These are phyloP conservation scores for Poteriospumella lacustris DNA, from an alignment of 108 stramenopile genomes.

Conservation along the genomic window DNA sequence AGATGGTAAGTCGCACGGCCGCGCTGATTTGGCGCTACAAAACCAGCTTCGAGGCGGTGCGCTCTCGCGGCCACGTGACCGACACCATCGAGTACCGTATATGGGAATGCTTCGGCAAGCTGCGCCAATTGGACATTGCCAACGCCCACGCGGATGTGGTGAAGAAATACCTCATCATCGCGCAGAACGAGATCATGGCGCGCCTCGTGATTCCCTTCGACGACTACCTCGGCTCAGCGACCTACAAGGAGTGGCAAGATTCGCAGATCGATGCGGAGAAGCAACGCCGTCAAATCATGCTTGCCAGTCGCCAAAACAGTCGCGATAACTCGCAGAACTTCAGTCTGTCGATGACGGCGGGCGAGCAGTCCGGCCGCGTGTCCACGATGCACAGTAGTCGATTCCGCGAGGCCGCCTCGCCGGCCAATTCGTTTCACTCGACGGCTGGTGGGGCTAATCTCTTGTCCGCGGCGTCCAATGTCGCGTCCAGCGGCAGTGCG, in stretches of 20 bases:
- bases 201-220: background rate
- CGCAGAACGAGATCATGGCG: background rate
- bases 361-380: background rate
- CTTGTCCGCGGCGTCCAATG: background rate
- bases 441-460: background rate
- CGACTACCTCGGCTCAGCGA: background rate
- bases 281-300: no score
- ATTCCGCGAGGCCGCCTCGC: background rate
- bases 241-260: conserved; percentile 1
- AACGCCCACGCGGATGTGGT: background rate
- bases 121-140: background rate
- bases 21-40: conserved; percentile 1
- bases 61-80: background rate
- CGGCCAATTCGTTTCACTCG: background rate
- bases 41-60: background rate
- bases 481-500: background rate
- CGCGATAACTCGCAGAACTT: no score
- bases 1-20: background rate
- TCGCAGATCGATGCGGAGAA: background rate
- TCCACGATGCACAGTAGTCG: no score
- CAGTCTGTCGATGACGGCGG: no score
- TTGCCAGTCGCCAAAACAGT: no score
- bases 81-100: background rate
- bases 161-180: background rate
- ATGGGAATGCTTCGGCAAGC: background rate